These are phyloP conservation scores for Gilbertella persicaria DNA, from an alignment of 371 early-diverging fungal species.

Conservation along the genomic window DNA sequence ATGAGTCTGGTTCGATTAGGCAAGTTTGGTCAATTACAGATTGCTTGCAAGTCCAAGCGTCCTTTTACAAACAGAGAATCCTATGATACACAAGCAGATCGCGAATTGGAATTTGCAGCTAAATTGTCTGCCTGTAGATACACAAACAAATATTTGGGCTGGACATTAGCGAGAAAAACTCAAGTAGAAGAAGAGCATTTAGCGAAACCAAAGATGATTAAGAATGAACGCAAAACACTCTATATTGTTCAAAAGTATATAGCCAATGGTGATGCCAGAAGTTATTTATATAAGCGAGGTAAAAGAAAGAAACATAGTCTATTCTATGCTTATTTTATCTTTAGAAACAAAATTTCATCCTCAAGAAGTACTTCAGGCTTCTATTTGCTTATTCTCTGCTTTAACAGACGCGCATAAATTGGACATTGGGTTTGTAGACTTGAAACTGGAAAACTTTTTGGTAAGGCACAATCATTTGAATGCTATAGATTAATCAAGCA, in stretches of 20 bases:
- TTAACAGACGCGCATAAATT: conserved; percentile 32
- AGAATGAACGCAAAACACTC: not conserved
- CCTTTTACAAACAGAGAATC: not conserved
- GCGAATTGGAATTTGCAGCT: conserved; percentile 36
- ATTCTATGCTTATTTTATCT: not conserved
- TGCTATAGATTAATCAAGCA: no score
- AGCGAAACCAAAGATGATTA: not conserved
- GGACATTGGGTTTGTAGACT: conserved; percentile 39
- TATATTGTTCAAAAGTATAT: conserved; percentile 32
- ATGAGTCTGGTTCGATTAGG: conserved; percentile 26
- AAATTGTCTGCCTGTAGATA: conserved; percentile 27
- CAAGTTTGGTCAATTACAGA: conserved; percentile 13
- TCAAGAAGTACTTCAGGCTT: conserved; percentile 29
- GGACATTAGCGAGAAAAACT: conserved; percentile 11
- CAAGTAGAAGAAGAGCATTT: not conserved
- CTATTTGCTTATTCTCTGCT: conserved; percentile 34
- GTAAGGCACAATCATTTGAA: conserved; percentile 17
- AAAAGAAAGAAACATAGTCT: not conserved
- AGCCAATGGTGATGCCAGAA: conserved; percentile 32
- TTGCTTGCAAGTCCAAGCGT: conserved; percentile 37
- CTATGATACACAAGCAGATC: conserved; percentile 13
- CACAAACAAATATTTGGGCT: conserved; percentile 32
- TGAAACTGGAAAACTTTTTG: conserved; percentile 43
- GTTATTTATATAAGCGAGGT: conserved; percentile 29
- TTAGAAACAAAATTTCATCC: conserved; percentile 21